Percentiles rank a stretch among this genome's conserved stretches.
Evolutionary conservation across 371 early-diverging fungal genomes (phyloP).

Genomic region (Zychaea mexicana): DNA sequence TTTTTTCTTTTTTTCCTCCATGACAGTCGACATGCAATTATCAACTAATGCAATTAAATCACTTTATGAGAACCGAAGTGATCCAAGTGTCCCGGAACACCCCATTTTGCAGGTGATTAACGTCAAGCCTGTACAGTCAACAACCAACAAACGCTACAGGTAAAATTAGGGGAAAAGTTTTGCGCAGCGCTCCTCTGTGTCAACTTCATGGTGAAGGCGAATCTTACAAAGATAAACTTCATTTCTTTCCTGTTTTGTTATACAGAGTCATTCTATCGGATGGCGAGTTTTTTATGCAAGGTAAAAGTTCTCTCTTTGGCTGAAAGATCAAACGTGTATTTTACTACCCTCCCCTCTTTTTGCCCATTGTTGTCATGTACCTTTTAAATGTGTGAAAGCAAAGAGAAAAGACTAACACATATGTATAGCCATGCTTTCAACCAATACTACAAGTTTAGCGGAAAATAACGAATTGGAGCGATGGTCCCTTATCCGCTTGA

Average conservation of each 20-base stretch:
- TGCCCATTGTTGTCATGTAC: too few species aligned
- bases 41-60: neutral
- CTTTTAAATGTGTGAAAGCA: too few species aligned
- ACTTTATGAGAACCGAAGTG: neutral
- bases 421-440: constrained; percentile 67
- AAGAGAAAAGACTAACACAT: neutral
- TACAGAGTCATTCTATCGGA: constrained; percentile 71
- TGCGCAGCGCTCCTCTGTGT: neutral
- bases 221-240: neutral
- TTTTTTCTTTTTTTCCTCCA: neutral
- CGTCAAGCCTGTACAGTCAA: constrained; percentile 49
- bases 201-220: too few species aligned
- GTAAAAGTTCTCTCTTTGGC: too few species aligned
- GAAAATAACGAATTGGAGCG: constrained; percentile 47
- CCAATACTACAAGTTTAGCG: constrained; percentile 52
- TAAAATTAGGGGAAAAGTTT: constrained; percentile 24
- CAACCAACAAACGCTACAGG: constrained; percentile 59
- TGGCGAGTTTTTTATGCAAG: constrained; percentile 68
- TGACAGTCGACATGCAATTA: neutral
- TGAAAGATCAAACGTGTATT: too few species aligned
- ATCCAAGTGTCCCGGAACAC: neutral
- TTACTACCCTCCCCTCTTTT: too few species aligned
- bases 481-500: constrained; percentile 54
- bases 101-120: constrained; percentile 69
- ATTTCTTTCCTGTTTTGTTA: too few species aligned